phyloP scores from a whole-genome alignment of 768 basidiomycete species.

The Tricholoma sp. region DNA sequence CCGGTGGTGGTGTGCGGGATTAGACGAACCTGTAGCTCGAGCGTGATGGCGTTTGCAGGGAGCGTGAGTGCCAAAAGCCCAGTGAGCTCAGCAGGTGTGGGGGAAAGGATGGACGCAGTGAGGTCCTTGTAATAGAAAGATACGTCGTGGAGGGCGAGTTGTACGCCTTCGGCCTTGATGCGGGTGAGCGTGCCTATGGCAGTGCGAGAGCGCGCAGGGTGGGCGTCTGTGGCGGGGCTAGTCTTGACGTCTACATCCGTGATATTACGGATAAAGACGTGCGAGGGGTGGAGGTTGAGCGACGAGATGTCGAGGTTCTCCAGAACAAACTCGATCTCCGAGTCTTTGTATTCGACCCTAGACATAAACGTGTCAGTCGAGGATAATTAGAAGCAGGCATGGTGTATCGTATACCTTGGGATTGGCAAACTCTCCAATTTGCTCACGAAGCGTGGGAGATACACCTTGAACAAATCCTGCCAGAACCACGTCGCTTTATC shows the following conservation, averaged over 20 bases:
- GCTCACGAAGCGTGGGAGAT: constrained; percentile 52
- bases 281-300: constrained; percentile 61
- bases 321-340: constrained; percentile 65
- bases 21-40: constrained; percentile 61
- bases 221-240: constrained; percentile 20
- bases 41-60: constrained; percentile 61
- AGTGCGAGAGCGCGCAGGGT: constrained; percentile 36
- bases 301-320: constrained; percentile 71
- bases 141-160: constrained; percentile 56
- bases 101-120: constrained; percentile 41
- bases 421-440: constrained; percentile 62
- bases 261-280: constrained; percentile 68
- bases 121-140: constrained; percentile 76
- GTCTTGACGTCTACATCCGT: constrained; percentile 48
- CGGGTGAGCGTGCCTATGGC: constrained; percentile 61
- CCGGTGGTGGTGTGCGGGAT: constrained; percentile 48
- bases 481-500: constrained; percentile 72
- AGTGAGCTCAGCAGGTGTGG: constrained; percentile 50
- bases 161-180: constrained; percentile 59
- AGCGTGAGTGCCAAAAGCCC: constrained; percentile 59
- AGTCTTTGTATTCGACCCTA: constrained; percentile 69
- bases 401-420: constrained; percentile 41
- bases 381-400: neutral
- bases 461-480: constrained; percentile 79
- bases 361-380: neutral